Conservation (phyloP, 1,284 basidiomycete species). For the Lignosus rhinocerotis region DNA sequence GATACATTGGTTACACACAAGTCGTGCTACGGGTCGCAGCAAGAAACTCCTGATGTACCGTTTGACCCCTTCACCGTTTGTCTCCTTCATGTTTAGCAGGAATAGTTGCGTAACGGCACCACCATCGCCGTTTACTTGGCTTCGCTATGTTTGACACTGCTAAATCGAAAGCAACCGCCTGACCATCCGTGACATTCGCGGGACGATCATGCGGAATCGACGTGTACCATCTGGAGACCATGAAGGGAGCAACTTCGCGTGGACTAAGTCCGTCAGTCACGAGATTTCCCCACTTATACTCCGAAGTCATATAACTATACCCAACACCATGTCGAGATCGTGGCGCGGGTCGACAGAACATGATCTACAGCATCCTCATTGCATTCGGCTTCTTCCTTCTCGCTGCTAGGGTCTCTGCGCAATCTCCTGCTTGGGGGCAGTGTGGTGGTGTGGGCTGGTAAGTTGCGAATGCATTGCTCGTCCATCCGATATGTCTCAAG, state of each 20-base stretch:
- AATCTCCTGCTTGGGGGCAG: conserved; percentile 46
- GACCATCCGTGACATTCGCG: not conserved
- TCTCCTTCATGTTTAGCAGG: not conserved
- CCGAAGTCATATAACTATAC: conserved; percentile 16
- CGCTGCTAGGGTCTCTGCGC: conserved; percentile 30
- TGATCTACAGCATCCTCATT: conserved; percentile 18
- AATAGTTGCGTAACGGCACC: not conserved
- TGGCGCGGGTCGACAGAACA: conserved; percentile 4
- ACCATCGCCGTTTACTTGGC: not conserved
- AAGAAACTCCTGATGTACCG: not conserved
- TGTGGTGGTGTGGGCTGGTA: conserved; percentile 52
- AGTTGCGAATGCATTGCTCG: conserved; percentile 13
- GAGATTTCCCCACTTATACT: conserved; percentile 22
- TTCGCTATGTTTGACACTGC: not conserved
- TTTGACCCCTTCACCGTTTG: not conserved
- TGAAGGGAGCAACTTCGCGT: conserved; percentile 22
- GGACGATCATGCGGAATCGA: conserved; percentile 9
- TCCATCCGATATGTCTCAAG: conserved; percentile 3
- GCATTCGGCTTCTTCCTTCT: conserved; percentile 13
- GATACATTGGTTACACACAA: too few species aligned
- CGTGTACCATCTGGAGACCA: not conserved
- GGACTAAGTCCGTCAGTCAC: conserved; percentile 5
- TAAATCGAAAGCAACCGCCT: not conserved
- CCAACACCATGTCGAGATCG: not conserved
- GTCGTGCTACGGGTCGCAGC: not conserved